These are phyloP conservation scores for Paraphaeosphaeria sporulosa DNA, from an alignment of 2,329 filamentous ascomycete species.

Conservation along the genomic window DNA sequence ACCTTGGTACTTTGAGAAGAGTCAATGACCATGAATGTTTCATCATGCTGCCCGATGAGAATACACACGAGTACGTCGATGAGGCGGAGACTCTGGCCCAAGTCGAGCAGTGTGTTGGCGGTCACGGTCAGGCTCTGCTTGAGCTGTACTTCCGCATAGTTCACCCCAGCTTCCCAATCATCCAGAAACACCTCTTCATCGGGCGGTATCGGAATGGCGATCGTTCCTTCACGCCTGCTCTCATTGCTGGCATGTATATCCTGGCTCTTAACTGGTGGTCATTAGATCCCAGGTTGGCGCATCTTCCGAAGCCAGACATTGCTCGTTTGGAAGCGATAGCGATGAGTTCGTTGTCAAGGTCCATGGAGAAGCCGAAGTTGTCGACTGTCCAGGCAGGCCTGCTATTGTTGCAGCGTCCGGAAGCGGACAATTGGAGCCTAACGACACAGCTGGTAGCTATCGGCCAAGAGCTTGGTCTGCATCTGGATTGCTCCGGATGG, in stretches of 20 bases:
- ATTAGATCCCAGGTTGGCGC: conserved; percentile 71
- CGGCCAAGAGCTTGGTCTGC: conserved; percentile 84
- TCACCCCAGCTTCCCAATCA: conserved; percentile 81
- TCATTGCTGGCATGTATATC: conserved; percentile 83
- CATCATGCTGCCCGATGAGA: conserved; percentile 77
- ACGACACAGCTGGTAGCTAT: conserved; percentile 89
- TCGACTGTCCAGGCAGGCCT: conserved; percentile 81
- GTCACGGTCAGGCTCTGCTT: conserved; percentile 78
- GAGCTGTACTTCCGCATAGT: conserved; percentile 83
- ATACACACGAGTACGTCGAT: conserved; percentile 75
- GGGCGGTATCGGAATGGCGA: conserved; percentile 79
- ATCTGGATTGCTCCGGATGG: conserved; percentile 87
- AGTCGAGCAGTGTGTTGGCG: conserved; percentile 77
- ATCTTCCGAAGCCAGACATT: conserved; percentile 74
- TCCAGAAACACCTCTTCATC: conserved; percentile 81
- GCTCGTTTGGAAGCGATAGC: conserved; percentile 76
- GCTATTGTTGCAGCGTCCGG: conserved; percentile 75
- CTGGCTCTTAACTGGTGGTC: conserved; percentile 90
- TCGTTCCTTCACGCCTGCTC: conserved; percentile 75
- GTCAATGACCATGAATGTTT: conserved; percentile 82
- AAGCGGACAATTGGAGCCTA: conserved; percentile 81
- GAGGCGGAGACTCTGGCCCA: conserved; percentile 72
- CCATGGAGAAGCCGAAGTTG: conserved; percentile 82
- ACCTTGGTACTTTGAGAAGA: conserved; percentile 70
- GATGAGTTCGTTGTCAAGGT: conserved; percentile 74